Evolutionary conservation across 75 land plant genomes (phyloP), one percentile per base, ranked within the genome.

Genomic region (Isoetes taiwanensis): DNA sequence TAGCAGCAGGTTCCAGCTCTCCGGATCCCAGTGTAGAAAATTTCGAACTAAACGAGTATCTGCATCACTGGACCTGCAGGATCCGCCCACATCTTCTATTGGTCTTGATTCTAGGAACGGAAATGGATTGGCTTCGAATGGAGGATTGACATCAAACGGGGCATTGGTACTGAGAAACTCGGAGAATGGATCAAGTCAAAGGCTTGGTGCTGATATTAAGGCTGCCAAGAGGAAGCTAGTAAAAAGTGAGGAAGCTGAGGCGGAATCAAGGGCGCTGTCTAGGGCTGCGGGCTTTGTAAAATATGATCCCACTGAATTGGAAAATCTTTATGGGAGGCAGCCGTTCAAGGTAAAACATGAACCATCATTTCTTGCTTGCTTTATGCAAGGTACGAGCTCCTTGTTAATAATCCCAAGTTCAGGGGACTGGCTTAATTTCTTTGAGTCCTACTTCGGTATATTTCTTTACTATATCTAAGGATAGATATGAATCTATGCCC

Each of bases 191-290:
- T n/a, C n/a, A n/a, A n/a, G n/a, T n/a, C n/a, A n/a, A n/a, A n/a
- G n/a, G n/a, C n/a, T n/a, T n/a, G n/a, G n/a, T n/a, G n/a, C n/a
- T n/a, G n/a, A n/a, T n/a, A n/a, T n/a, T n/a, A n/a, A n/a, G n/a
- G n/a, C n/a, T n/a, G n/a, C n/a, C n/a, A n/a, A n/a, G n/a, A n/a
- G n/a, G n/a, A n/a, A n/a, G n/a, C n/a, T n/a, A n/a, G n/a, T n/a
- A n/a, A n/a, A n/a, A n/a, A n/a, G n/a, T n/a, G 80, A 75, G 1
- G 81, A 79, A 16, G 59, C 82, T 34, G 85, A 77, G 32, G 98
- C 98, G 1, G 98, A 93, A 59, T 76, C 78, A 0, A 68, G 83
- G 62, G 95, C 98, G 25, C 60, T 72, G 71, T 67, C 75, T 4
- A 76, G 98, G 19, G 85, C 98, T 10, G 76, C 62, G n/a, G 57